Percentiles rank a stretch among this genome's conserved stretches.
These are phyloP conservation scores for Dalbergia oliveri DNA, from an alignment of 306 rosid genomes.

Conservation along the genomic window DNA sequence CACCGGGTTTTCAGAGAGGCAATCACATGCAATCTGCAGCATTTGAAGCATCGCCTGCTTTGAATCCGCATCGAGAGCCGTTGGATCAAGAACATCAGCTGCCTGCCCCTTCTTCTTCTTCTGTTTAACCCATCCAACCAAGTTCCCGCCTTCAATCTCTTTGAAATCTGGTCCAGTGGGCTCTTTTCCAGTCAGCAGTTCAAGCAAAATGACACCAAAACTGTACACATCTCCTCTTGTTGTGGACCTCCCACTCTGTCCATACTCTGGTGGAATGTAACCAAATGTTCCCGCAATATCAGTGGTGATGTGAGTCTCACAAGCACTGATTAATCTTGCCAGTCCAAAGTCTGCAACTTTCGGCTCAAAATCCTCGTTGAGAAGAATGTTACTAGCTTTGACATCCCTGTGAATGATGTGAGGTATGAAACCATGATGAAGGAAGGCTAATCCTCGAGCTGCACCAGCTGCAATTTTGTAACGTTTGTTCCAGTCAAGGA, in stretches of 20 bases:
- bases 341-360: conserved; percentile 95
- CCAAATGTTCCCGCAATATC: conserved; percentile 99
- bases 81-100: conserved; percentile 84
- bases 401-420: conserved; percentile 97
- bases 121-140: conserved; percentile 94
- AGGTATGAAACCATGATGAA: conserved; percentile 91
- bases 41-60: conserved; percentile 85
- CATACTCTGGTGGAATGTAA: conserved; percentile 98
- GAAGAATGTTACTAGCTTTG: conserved; percentile 93
- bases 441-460: conserved; percentile 88
- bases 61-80: conserved; percentile 72
- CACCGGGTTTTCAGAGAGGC: conserved; percentile 91
- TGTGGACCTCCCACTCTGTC: conserved; percentile 95
- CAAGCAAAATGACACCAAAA: conserved; percentile 92
- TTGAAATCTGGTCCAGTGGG: conserved; percentile 95
- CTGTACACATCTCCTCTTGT: conserved; percentile 94
- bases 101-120: conserved; percentile 78
- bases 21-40: conserved; percentile 82
- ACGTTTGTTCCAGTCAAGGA: conserved; percentile 88
- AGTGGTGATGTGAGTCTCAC: conserved; percentile 89
- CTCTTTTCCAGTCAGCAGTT: conserved; percentile 91
- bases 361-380: conserved; percentile 87
- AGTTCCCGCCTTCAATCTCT: conserved; percentile 95
- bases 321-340: conserved; percentile 94
- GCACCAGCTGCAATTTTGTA: conserved; percentile 78